A percentile compares a stretch with the other conserved stretches of the same genome.
Conservation (phyloP, 306 rosid species). For the Cotoneaster glaucophyllus region DNA sequence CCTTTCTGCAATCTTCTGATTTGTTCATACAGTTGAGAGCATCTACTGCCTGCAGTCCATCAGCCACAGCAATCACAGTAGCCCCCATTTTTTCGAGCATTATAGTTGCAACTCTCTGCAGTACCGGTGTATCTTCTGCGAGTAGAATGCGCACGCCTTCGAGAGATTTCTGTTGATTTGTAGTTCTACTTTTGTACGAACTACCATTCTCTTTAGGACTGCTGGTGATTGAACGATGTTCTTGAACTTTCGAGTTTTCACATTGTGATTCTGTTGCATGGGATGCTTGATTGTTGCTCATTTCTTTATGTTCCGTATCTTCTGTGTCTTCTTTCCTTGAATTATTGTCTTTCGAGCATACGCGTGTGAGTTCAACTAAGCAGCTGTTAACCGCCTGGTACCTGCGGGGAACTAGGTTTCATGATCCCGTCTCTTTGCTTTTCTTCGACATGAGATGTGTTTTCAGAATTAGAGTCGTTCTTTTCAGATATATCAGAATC, state of each 20-base stretch:
- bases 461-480: conserved; percentile 28
- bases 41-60: conserved; percentile 91
- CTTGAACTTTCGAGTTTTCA: conserved; percentile 25
- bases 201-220: conserved; percentile 19
- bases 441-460: conserved; percentile 28
- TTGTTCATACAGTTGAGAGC: conserved; percentile 47
- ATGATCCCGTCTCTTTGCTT: conserved; percentile 26
- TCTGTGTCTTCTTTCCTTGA: conserved; percentile 27
- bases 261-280: conserved; percentile 12
- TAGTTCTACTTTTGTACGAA: conserved; percentile 28
- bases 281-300: not conserved
- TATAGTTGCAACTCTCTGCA: conserved; percentile 91
- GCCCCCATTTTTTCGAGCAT: conserved; percentile 99
- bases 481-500: conserved; percentile 64
- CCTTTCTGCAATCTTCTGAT: conserved; percentile 41
- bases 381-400: conserved; percentile 33
- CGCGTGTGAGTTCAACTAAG: conserved; percentile 48
- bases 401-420: conserved; percentile 29
- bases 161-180: conserved; percentile 56
- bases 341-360: conserved; percentile 27
- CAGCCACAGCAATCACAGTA: conserved; percentile 70
- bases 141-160: conserved; percentile 79
- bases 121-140: conserved; percentile 93
- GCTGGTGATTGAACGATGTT: conserved; percentile 19
- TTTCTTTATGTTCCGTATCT: conserved; percentile 12